These are phyloP conservation scores for Epithele typhae DNA, from an alignment of 768 basidiomycete genomes.

Conservation along the genomic window DNA sequence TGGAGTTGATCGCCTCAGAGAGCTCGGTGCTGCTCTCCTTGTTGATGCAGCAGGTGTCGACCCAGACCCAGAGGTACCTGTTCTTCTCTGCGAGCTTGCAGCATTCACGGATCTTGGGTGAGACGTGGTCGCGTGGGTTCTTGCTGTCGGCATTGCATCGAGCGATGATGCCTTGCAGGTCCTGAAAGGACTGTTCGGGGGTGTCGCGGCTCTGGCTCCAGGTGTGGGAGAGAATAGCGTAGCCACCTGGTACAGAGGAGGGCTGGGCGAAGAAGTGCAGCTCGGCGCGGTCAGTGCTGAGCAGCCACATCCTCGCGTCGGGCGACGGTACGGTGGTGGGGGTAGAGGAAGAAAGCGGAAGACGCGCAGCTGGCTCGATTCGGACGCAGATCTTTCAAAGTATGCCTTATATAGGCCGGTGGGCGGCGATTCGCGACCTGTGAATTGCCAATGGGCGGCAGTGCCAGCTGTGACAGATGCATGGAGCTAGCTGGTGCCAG, in stretches of 20 bases:
- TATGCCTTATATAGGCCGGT: too few species aligned
- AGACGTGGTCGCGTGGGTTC: neutral
- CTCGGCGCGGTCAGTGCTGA: slow-evolving; percentile 5
- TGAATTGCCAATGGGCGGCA: too few species aligned
- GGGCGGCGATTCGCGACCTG: too few species aligned
- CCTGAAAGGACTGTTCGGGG: slow-evolving; percentile 2
- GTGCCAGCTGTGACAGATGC: too few species aligned
- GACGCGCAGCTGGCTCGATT: too few species aligned
- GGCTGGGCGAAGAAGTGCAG: neutral
- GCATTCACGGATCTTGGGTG: neutral
- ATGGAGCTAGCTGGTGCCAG: too few species aligned
- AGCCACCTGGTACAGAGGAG: neutral
- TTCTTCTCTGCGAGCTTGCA: neutral
- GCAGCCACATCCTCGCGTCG: slow-evolving; percentile 2
- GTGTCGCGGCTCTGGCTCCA: neutral
- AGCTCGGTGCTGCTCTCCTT: slow-evolving; percentile 7
- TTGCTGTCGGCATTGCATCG: neutral
- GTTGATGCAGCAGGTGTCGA: slow-evolving; percentile 5
- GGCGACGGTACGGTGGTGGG: too few species aligned
- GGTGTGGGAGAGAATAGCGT: slow-evolving; percentile 7
- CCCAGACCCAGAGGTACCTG: neutral
- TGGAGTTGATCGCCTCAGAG: slow-evolving; percentile 2
- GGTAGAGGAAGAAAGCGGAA: too few species aligned
- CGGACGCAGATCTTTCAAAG: too few species aligned
- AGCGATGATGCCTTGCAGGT: neutral